Percentiles rank a stretch among this genome's conserved stretches.
Evolutionary conservation across 805 yeast species (phyloP).

Genomic region (Candida jianshihensis): DNA sequence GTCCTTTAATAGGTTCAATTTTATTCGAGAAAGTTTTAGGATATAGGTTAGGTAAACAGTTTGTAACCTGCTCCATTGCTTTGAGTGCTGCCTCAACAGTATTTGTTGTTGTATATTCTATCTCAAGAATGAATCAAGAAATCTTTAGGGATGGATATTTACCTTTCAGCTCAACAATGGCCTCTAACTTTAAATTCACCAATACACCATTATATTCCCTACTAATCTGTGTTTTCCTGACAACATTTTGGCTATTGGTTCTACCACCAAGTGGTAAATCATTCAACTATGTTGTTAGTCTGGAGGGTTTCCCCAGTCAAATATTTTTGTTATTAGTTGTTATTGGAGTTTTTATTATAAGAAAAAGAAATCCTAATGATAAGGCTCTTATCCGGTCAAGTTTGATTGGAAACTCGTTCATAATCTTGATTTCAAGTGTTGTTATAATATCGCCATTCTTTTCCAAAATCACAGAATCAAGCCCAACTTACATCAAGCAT

Average conservation of each 20-base stretch:
- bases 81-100: slow-evolving; percentile 58
- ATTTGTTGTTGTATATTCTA: slow-evolving; percentile 51
- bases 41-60: slow-evolving; percentile 40
- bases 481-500: slow-evolving; percentile 1
- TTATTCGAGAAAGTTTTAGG: slow-evolving; percentile 54
- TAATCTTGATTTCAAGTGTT: slow-evolving; percentile 39
- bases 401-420: slow-evolving; percentile 38
- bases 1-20: slow-evolving; percentile 52
- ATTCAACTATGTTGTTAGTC: slow-evolving; percentile 35
- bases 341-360: slow-evolving; percentile 48
- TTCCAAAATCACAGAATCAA: slow-evolving; percentile 22
- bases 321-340: slow-evolving; percentile 45
- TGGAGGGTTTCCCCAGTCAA: slow-evolving; percentile 42
- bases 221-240: slow-evolving; percentile 26
- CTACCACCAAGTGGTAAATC: slow-evolving; percentile 31
- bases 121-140: slow-evolving; percentile 59
- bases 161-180: slow-evolving; percentile 45
- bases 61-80: slow-evolving; percentile 51
- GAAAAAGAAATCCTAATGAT: slow-evolving; percentile 41
- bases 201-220: slow-evolving; percentile 52
- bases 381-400: slow-evolving; percentile 47
- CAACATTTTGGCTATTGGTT: slow-evolving; percentile 26
- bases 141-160: slow-evolving; percentile 56
- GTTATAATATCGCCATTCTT: slow-evolving; percentile 42
- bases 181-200: slow-evolving; percentile 44